Evolutionary conservation across 768 basidiomycete genomes (phyloP), one percentile per base, ranked within the genome.

Genomic region (Hydnum rufescens): DNA sequence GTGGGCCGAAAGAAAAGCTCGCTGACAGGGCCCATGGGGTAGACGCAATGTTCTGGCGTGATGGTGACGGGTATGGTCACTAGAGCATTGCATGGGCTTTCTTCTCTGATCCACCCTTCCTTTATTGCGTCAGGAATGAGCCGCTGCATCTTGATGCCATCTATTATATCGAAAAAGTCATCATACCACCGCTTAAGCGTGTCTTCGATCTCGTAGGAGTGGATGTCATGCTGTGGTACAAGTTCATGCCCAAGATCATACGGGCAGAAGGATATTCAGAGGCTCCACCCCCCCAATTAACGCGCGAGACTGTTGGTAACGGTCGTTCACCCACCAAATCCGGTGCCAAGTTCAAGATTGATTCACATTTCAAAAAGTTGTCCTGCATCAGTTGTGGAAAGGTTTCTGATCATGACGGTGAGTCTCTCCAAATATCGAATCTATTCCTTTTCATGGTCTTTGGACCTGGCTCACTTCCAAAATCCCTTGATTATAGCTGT

Each of bases 121-220:
- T 26, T 4, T 52, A 28, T 32, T 16, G 29, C 28, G 6, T 16
- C 31, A 50, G 49, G 28, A 50, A 50, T 16, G 16, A 32, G 36
- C 73, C 79, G 55, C 66, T 76, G 43, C 76, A 77, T 19, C 73
- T 96, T n/a, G 92, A 99, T 59, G 80, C 79, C 3, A 63, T 71
- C 6, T 95, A 96, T 63, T 97, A 99, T 63, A 92, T 99, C 59
- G 73, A 75, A 0, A 71, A 75, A 43, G 78, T 90, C 16, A 71
- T 97, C 44, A 87, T 97, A 42, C 88, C 87, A 5, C 89, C 93
- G 0, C 63, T 99, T 57, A 82, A 85, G 54, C 75, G 95, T 44
- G 75, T 99, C 43, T 87, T 97, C 70, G 88, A 82, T 58, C 75
- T 97, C 23, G 71, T 92, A 31, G 92, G 93, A 16, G 88, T 82